Base-by-base conservation (phyloP, 2,329 filamentous ascomycete genomes). In the Xylaria sp. region DNA sequence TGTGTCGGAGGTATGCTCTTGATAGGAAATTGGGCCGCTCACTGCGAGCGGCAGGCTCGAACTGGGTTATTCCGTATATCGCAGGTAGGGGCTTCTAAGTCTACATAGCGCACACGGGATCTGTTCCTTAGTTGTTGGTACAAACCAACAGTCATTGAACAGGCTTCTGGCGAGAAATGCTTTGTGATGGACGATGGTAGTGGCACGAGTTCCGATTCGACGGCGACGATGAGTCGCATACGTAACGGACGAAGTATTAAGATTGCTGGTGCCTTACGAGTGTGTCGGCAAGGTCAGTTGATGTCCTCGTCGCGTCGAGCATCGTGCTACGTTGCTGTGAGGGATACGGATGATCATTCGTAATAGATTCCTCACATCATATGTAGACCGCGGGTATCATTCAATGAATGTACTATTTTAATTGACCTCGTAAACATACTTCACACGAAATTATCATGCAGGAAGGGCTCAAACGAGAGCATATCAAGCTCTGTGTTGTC, bases 141-240 rank as follows among this genome's bases (percentile, higher is more conserved):
- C 13, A 10, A 11, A 19, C 21, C 11, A 3, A 19, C 40, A 10
- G 17, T n/a, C 33, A 35, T 35, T 27, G 4, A 35, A 40, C 17
- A 27, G 13, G 25, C 9, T 4, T 40, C 35, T n/a, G 11, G 41
- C 47, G 19, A 17, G 17, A 37, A 37, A 33, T 25, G 29, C 7
- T 19, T 23, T 21, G 27, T 41, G 46, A 48, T 47, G n/a, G 44
- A 33, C 19, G 23, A 33, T 33, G 23, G 21, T 40, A 9, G 35
- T 35, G 53, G 53, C 23, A 53, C 29, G 13, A 13, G 19, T 55
- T 62, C 55, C 55, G 55, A 62, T 58, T 64, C 37, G 55, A 46
- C 52, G 31, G 49, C 31, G 9, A 51, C 21, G 11, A 51, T 19
- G 25, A 38, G 31, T 17, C 21, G 15, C 15, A 13, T 29, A n/a